phyloP scores from a whole-genome alignment of 495 filamentous ascomycete genomes.

The Podospora australis region DNA sequence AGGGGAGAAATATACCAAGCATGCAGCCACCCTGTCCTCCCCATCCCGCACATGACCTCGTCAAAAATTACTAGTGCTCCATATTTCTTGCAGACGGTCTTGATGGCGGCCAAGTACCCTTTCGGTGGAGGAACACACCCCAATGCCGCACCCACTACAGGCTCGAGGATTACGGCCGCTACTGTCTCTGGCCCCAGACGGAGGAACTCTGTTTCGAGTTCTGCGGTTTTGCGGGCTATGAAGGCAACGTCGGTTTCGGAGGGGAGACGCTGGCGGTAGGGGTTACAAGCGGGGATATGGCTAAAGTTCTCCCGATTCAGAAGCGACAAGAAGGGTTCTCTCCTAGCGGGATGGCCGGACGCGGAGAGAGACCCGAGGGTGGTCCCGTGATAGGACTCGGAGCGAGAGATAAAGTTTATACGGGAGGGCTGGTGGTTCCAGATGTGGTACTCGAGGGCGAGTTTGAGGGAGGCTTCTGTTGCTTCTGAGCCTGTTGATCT shows the following conservation, averaged over 20 bases:
- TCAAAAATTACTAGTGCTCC: slow-evolving; percentile 66
- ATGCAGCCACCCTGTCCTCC: slow-evolving; percentile 53
- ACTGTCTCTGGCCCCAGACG: no score
- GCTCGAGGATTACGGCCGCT: slow-evolving; percentile 64
- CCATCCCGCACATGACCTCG: slow-evolving; percentile 74
- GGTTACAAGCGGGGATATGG: slow-evolving; percentile 58
- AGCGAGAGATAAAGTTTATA: slow-evolving; percentile 53
- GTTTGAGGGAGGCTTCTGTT: slow-evolving; percentile 62
- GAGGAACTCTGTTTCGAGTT: no score
- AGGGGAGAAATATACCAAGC: no score
- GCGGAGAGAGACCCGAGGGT: slow-evolving; percentile 58
- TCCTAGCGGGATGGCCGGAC: slow-evolving; percentile 51
- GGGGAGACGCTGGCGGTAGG: slow-evolving; percentile 34
- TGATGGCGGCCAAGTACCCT: slow-evolving; percentile 60
- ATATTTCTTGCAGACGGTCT: slow-evolving; percentile 55
- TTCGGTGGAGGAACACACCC: slow-evolving; percentile 56
- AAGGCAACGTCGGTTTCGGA: slow-evolving; percentile 1
- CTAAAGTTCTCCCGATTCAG: slow-evolving; percentile 42
- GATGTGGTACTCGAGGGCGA: slow-evolving; percentile 56
- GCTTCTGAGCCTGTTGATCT: slow-evolving; percentile 62
- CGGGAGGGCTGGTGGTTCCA: slow-evolving; percentile 34
- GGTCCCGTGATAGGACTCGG: slow-evolving; percentile 64
- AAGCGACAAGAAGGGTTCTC: slow-evolving; percentile 52
- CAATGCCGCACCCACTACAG: slow-evolving; percentile 51
- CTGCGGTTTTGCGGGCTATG: no score